These are phyloP conservation scores for Neurospora cerealis DNA, from an alignment of 495 filamentous ascomycete species.

Conservation along the genomic window DNA sequence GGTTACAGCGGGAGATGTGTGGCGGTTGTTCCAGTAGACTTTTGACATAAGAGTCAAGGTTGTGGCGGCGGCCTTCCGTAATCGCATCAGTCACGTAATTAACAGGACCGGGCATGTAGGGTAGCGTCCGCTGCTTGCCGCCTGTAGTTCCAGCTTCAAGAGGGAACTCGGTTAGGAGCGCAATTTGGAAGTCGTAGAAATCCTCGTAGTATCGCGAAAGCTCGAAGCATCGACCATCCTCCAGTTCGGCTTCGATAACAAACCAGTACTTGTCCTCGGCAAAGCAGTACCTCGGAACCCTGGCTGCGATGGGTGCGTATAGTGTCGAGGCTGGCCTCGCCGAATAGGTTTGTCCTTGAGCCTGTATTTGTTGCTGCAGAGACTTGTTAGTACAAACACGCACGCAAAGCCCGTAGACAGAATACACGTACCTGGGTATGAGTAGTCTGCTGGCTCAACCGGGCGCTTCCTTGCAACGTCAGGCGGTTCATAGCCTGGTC, in stretches of 20 bases:
- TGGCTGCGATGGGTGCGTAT: slow-evolving; percentile 55
- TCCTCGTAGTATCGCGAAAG: slow-evolving; percentile 91
- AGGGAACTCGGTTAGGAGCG: slow-evolving; percentile 86
- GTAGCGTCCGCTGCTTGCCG: slow-evolving; percentile 66
- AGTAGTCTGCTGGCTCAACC: slow-evolving; percentile 35
- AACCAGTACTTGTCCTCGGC: slow-evolving; percentile 99
- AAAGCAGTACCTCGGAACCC: slow-evolving; percentile 89
- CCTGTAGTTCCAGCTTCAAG: slow-evolving; percentile 80
- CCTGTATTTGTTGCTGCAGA: slow-evolving; percentile 20
- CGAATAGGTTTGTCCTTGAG: slow-evolving; percentile 21
- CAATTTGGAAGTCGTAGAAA: slow-evolving; percentile 98
- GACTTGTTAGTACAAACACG: slow-evolving; percentile 9
- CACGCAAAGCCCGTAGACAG: neutral
- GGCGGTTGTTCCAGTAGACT: slow-evolving; percentile 73
- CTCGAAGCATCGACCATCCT: slow-evolving; percentile 88
- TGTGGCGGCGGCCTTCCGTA: slow-evolving; percentile 82
- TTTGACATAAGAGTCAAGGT: slow-evolving; percentile 90
- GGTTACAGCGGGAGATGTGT: slow-evolving; percentile 69
- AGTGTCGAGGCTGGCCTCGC: slow-evolving; percentile 34
- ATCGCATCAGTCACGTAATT: slow-evolving; percentile 97
- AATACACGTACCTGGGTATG: slow-evolving; percentile 30
- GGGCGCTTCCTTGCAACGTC: slow-evolving; percentile 48
- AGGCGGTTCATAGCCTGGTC: slow-evolving; percentile 70
- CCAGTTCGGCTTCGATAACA: slow-evolving; percentile 83
- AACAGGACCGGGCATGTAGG: slow-evolving; percentile 98